Conservation (phyloP, 2,329 filamentous ascomycete species). For the Xylariaceae sp. region DNA sequence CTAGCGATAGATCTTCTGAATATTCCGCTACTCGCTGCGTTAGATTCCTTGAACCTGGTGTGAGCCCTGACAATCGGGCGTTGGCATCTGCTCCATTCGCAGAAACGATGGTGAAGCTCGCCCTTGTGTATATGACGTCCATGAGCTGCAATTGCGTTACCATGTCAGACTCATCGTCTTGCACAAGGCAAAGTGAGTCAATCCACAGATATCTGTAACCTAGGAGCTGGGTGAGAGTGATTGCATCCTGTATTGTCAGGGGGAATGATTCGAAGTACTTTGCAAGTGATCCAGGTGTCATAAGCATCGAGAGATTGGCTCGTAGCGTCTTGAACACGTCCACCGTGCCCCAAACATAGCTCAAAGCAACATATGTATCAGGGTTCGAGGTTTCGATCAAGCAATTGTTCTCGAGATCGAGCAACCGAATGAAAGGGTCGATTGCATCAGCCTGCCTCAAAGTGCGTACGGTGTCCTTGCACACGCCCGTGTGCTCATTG, state of each 20-base stretch:
- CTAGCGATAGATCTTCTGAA: neutral
- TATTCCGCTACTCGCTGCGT: neutral
- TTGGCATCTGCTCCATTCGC: neutral
- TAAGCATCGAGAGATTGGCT: neutral
- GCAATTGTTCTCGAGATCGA: neutral
- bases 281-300: neutral
- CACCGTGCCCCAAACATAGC: neutral
- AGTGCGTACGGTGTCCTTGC: neutral
- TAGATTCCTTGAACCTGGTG: neutral
- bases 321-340: neutral
- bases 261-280: neutral
- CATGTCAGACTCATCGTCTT: neutral
- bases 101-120: neutral
- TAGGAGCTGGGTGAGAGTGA: neutral
- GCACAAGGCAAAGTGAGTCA: neutral
- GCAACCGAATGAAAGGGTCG: neutral
- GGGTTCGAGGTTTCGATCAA: neutral
- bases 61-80: neutral
- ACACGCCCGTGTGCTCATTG: neutral
- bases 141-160: neutral
- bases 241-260: neutral
- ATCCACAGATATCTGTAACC: neutral
- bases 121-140: neutral
- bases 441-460: neutral
- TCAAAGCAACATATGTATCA: neutral